Conservation (phyloP, 257 asterid species). For the Solanum chmielewskii region DNA sequence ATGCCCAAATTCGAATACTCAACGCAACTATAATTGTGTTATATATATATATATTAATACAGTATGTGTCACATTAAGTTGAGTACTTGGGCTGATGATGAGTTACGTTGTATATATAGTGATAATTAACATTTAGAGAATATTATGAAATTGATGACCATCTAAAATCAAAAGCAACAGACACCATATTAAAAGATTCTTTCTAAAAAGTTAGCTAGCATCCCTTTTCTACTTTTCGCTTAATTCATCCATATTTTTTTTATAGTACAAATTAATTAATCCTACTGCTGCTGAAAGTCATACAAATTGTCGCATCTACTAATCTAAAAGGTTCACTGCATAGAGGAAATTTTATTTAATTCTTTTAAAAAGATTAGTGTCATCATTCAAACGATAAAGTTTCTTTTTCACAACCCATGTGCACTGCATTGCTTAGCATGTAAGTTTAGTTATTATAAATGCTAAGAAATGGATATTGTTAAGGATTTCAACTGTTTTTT, state of each 20-base stretch:
- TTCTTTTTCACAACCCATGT: constrained; percentile 15
- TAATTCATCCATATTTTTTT: neutral
- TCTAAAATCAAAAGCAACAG: constrained; percentile 2
- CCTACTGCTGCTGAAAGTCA: neutral
- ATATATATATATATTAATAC: neutral
- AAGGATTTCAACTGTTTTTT: neutral
- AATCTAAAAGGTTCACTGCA: neutral
- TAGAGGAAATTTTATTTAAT: neutral
- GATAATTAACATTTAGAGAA: neutral
- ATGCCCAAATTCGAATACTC: neutral
- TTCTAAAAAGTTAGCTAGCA: neutral
- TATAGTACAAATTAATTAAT: neutral
- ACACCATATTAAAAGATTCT: constrained; percentile 20
- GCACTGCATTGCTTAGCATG: constrained; percentile 41
- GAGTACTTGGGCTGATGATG: neutral
- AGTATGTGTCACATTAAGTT: neutral
- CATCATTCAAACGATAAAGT: neutral
- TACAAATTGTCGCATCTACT: neutral
- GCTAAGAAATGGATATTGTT: neutral
- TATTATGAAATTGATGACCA: neutral
- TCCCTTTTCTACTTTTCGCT: neutral
- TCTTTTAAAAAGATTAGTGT: neutral
- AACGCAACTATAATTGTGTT: neutral
- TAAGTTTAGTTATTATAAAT: constrained; percentile 13
- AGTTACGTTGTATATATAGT: neutral